Base-by-base conservation (phyloP, 176 grass and related monocot genomes). In the Oryza brachyantha region DNA sequence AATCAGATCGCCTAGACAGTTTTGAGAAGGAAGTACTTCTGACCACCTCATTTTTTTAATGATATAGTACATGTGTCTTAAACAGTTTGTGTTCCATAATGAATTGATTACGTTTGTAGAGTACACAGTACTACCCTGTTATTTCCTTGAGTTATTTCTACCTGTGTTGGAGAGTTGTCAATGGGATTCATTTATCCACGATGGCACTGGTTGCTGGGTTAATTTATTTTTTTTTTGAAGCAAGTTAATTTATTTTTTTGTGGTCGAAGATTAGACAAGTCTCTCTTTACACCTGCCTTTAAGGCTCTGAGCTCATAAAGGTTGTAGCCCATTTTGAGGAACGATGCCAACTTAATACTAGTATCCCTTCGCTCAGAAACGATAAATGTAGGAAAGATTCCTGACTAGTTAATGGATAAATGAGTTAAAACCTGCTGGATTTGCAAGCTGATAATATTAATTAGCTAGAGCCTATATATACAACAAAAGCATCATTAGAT, bases 301-400 rank as follows among this genome's bases (percentile, higher is more conserved):
- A 81, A 70, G 65, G 82, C 65, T 85, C 71, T 76, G 81, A 25
- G 32, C 65, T 85, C 82, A 72, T 85, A 81, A 85, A 72, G 65
- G 7, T 64, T 28, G 62, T 81, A 76, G 87, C 72, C 73, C 77
- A 70, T 84, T 89, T 81, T 81, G 82, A 81, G 82, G 81, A 79
- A 63, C 70, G 67, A 61, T 70, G 70, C 25, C 80, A 74, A 72
- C 57, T 84, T 73, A 79, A 68, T 55, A 54, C 55, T 21, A 38
- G 59, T 58, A 62, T 79, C 69, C 2, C 12, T 25, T 61, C 19
- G 26, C 26, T 46, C 50, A 79, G 72, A 72, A 25, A 36, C 59
- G 77, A 73, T 73, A 83, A 74, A 74, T 88, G 31, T 83, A 39
- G 69, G 29, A 84, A 54, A 84, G 70, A 74, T 75, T 88, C 31